Percentiles rank a stretch among this genome's conserved stretches.
Evolutionary conservation across 2,329 filamentous ascomycete species (phyloP).

Genomic region (Emericellopsis atlantica): DNA sequence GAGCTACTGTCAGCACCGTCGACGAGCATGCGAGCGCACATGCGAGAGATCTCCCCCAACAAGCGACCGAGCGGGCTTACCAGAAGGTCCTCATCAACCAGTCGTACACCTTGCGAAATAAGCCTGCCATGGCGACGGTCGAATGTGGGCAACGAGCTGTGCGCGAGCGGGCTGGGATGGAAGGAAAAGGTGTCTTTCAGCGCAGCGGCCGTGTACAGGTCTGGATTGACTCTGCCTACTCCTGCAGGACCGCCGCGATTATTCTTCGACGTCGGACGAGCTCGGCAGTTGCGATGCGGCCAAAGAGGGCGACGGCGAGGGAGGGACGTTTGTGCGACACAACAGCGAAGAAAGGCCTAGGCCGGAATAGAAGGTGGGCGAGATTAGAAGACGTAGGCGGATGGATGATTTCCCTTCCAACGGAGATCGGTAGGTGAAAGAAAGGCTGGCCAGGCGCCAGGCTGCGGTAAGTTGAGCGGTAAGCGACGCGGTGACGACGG

Average conservation of each 20-base stretch:
- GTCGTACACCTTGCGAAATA: conserved; percentile 94
- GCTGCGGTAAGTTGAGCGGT: conserved; percentile 1
- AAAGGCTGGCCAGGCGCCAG: too few species aligned
- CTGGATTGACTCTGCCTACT: too few species aligned
- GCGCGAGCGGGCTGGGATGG: too few species aligned
- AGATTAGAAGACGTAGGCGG: too few species aligned
- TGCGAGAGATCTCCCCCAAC: too few species aligned
- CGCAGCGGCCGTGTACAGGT: too few species aligned
- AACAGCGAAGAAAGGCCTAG: background rate
- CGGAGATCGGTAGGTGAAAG: background rate
- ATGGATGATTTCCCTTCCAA: background rate
- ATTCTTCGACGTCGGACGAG: too few species aligned
- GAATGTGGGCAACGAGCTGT: too few species aligned
- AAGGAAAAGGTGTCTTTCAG: too few species aligned
- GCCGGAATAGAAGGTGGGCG: too few species aligned
- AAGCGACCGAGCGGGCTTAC: conserved; percentile 42
- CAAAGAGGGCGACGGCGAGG: background rate
- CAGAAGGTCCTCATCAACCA: conserved; percentile 97
- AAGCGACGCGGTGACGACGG: conserved; percentile 1
- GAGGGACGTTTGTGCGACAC: background rate
- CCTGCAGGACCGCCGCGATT: too few species aligned
- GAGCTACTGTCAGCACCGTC: conserved; percentile 2
- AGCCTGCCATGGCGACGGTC: conserved; percentile 57
- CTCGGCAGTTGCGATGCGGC: too few species aligned
- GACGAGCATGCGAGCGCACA: background rate